Conservation (phyloP, 2,329 filamentous ascomycete species). For the Aspergillus niger region DNA sequence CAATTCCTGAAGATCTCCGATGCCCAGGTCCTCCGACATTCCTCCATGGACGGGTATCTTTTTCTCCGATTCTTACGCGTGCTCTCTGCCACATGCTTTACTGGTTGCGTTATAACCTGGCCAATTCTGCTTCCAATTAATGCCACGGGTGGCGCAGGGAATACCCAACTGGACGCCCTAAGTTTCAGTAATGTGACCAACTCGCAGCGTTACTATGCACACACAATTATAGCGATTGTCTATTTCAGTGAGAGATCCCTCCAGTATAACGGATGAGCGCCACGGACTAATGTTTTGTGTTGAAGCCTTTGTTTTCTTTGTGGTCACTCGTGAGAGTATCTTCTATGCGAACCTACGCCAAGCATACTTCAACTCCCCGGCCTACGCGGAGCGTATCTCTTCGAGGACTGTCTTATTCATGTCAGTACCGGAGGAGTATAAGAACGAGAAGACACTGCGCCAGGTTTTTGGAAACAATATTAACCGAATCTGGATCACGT, state of each 20-base stretch:
- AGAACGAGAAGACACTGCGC: slow-evolving; percentile 71
- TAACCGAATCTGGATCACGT: slow-evolving; percentile 80
- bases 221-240: slow-evolving; percentile 72
- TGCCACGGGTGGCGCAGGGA: slow-evolving; percentile 71
- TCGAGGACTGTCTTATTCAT: slow-evolving; percentile 87
- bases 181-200: slow-evolving; percentile 74
- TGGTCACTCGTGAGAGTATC: slow-evolving; percentile 82
- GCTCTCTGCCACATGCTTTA: slow-evolving; percentile 73
- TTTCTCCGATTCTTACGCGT: slow-evolving; percentile 87
- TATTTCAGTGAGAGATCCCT: slow-evolving; percentile 62
- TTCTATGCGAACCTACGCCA: slow-evolving; percentile 90
- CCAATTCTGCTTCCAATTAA: slow-evolving; percentile 87
- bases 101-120: slow-evolving; percentile 82
- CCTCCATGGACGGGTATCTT: slow-evolving; percentile 87
- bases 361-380: slow-evolving; percentile 82
- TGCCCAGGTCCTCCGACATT: slow-evolving; percentile 81
- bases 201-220: slow-evolving; percentile 72
- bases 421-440: slow-evolving; percentile 75
- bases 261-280: neutral
- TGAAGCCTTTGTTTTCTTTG: slow-evolving; percentile 75
- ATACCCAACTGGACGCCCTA: slow-evolving; percentile 71
- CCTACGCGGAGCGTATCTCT: slow-evolving; percentile 81
- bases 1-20: slow-evolving; percentile 63
- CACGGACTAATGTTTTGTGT: slow-evolving; percentile 10
- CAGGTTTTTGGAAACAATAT: slow-evolving; percentile 80